Percentiles rank a stretch among this genome's conserved stretches.
Conservation (phyloP, 352 stramenopile species). For the Phytophthora lateralis region DNA sequence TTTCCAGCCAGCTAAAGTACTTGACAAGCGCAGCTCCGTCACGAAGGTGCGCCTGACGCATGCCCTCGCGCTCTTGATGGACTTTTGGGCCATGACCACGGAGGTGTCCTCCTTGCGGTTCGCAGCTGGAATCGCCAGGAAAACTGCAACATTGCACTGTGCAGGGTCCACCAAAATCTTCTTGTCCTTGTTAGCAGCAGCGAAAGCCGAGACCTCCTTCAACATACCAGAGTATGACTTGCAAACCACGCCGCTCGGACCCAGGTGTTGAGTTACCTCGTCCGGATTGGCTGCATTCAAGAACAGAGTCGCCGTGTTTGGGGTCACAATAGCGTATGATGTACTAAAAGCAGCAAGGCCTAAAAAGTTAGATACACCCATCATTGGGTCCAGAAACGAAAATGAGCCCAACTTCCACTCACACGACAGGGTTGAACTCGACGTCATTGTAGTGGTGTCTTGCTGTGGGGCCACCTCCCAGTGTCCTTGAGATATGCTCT, state of each 20-base stretch:
- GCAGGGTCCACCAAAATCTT: conserved; percentile 79
- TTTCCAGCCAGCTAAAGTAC: conserved; percentile 95
- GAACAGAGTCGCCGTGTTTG: conserved; percentile 92
- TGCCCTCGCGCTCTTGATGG: conserved; percentile 95
- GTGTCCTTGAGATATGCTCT: too few species aligned
- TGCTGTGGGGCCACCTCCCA: too few species aligned
- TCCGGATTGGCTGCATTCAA: conserved; percentile 81
- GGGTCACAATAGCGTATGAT: conserved; percentile 94
- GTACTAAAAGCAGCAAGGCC: conserved; percentile 44
- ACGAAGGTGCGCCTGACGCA: conserved; percentile 94
- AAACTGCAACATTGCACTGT: conserved; percentile 87
- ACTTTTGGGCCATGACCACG: conserved; percentile 85
- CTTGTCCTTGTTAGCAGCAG: conserved; percentile 50
- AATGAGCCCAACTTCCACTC: conserved; percentile 55
- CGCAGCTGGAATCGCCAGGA: conserved; percentile 69
- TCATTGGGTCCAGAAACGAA: neutral
- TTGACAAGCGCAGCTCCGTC: conserved; percentile 95
- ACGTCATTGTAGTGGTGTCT: too few species aligned
- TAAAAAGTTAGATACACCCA: conserved; percentile 4
- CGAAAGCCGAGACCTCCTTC: conserved; percentile 51
- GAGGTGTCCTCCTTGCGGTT: conserved; percentile 82
- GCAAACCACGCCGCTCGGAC: conserved; percentile 57
- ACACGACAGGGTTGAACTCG: conserved; percentile 97
- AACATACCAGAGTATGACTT: conserved; percentile 68
- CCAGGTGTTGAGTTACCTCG: conserved; percentile 59